phyloP scores from a whole-genome alignment of 2,329 filamentous ascomycete species.

The Celoporthe dispersa region DNA sequence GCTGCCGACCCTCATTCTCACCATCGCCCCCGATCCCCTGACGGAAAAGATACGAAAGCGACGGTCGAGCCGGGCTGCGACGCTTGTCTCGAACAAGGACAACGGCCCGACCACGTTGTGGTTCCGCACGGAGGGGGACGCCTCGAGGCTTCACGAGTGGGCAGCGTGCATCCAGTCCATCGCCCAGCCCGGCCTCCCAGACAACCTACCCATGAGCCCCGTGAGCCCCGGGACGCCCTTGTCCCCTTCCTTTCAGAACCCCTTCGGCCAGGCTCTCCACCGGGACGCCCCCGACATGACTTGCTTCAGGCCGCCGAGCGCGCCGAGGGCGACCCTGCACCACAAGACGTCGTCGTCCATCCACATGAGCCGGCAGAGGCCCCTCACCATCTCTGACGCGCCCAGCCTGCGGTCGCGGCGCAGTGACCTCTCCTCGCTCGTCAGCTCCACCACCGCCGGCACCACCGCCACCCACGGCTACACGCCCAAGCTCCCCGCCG shows the following conservation, averaged over 20 bases:
- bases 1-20: conserved; percentile 63
- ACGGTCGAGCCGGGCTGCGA: conserved; percentile 65
- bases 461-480: conserved; percentile 52
- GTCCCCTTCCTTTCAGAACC: conserved; percentile 59
- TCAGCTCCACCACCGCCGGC: conserved; percentile 48
- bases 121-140: conserved; percentile 55
- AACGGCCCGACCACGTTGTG: conserved; percentile 53
- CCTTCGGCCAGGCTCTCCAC: conserved; percentile 48
- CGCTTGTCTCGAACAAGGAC: conserved; percentile 55
- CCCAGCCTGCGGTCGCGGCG: conserved; percentile 65
- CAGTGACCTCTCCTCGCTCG: conserved; percentile 65
- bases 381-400: conserved; percentile 60
- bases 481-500: conserved; percentile 53
- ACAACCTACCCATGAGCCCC: conserved; percentile 51
- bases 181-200: conserved; percentile 46
- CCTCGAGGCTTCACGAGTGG: conserved; percentile 59
- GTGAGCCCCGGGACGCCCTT: conserved; percentile 56
- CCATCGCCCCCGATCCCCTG: conserved; percentile 53
- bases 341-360: conserved; percentile 55
- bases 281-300: conserved; percentile 48
- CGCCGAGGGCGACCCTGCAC: conserved; percentile 46
- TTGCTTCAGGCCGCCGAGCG: conserved; percentile 48
- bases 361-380: conserved; percentile 54
- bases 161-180: conserved; percentile 53
- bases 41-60: conserved; percentile 67